Evolutionary conservation across 345 rosid genomes (phyloP), one percentile per base, ranked within the genome.

Genomic region (Conringia planisiliqua): DNA sequence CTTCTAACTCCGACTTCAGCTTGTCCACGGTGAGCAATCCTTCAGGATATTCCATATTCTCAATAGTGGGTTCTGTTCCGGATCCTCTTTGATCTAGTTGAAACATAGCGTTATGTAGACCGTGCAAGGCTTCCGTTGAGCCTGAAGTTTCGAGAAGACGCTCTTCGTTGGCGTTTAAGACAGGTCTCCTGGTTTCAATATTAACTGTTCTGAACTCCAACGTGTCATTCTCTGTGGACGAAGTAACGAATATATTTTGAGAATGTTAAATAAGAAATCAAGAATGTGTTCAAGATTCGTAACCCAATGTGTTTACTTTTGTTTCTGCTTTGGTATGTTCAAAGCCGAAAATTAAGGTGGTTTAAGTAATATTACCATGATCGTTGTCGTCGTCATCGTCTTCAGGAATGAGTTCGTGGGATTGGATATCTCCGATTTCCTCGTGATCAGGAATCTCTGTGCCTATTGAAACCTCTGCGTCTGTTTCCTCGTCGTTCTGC

Each of bases 371-470:
- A 78, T 63, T 77, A 78, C 81, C 64, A 71, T 50, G 58, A 62
- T 42, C 8, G 5, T 50, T 70, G 20, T 26, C 33, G 5, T 44
- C 58, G 0, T 61, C 55, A 12, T 47, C 30, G 16, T 43, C 57
- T 0, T 61, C 1, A 81, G 81, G 68, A 73, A 44, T 55, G 62
- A 27, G 52, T 63, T 88, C 78, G 62, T 60, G 80, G 17, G 76
- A 40, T 42, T 71, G 79, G 74, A 82, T 14, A 48, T 81, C 89
- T 61, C 86, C 94, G 64, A 84, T 63, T 42, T 81, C 80, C 38
- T 90, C 89, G 33, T 87, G 89, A 74, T 87, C 96, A 69, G 97
- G 95, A 84, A 94, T 91, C 64, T 91, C 95, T 14, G 96, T 88
- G 42, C 98, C 97, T 43, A 89, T 84, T 0, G 98, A 90, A 67